Evolutionary conservation across 2,329 filamentous ascomycete species (phyloP), one percentile per base, ranked within the genome.

Genomic region (Magnaporthiopsis rhizophila): DNA sequence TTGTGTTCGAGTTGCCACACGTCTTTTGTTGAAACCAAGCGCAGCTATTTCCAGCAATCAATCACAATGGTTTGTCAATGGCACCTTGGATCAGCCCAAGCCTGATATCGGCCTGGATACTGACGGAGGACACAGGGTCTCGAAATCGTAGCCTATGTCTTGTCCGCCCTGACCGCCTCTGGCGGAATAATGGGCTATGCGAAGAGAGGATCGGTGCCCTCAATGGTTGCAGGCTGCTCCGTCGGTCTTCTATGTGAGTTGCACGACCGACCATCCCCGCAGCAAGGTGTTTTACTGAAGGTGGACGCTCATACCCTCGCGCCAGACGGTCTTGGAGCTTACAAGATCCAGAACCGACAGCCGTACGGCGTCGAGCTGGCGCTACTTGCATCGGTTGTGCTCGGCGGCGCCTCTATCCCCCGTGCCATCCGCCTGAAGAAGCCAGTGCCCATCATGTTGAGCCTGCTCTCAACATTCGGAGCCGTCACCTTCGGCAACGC

Each of bases 121-220:
- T 53, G 45, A 53, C 45, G 9, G 59, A 9, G 32, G 1, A 24
- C 59, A n/a, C 34, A 70, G 69, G 66, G 73, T 65, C 68, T 75
- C 34, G 71, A 75, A 65, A 50, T 70, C 72, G 87, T 91, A 72
- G 92, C 94, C 68, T 91, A 89, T 76, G 75, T 90, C 72, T 87
- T 98, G 72, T 91, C 90, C 66, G 82, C 86, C 68, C 82, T 98
- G 65, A 97, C 93, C 65, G 92, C 93, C 62, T 83, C 89, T 65
- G 95, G 95, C 71, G 95, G 95, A 68, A 89, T 91, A 66, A 89
- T 90, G 73, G 95, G 95, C 73, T 99, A 92, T 77, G 81, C 89
- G 59, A 88, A 89, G 74, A 95, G 93, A 0, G 86, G 91, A 65
- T 98, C 93, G 30, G 75, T 97, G 62, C 94, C 94, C 53, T 97